Base-by-base conservation (phyloP, 2,329 filamentous ascomycete genomes). In the Sporothrix schenckii region DNA sequence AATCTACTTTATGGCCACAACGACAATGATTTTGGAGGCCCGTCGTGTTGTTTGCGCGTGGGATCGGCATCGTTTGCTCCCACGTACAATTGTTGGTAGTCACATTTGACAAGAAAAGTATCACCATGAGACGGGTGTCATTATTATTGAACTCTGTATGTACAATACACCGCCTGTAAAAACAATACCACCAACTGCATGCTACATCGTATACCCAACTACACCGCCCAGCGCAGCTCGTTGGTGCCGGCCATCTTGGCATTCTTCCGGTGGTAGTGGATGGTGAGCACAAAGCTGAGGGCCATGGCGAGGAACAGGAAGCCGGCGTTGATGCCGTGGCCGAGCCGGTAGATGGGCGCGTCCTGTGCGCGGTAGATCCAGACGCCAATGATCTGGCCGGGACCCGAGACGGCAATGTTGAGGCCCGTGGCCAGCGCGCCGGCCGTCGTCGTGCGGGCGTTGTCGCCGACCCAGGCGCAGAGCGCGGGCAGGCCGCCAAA, bases 321-420 rank as follows among this genome's bases (percentile, higher is more conserved):
- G 19, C 78, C 84, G 11, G 83, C 84, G 77, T 87, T 86, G 14
- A 80, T 82, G 81, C 83, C 87, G 75, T 88, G 86, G 0, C 86
- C 86, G 0, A 85, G 87, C 0, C 85, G 85, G 77, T 87, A 88
- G 0, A 86, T 86, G 21, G 72, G 78, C 54, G 78, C 77, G 44
- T 88, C 85, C 49, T 83, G 76, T 2, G 82, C 79, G 72, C 86
- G 87, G 75, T 87, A 88, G 69, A 88, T 88, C 86, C 86, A 88
- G 0, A 87, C 85, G 0, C 85, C 86, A 0, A 83, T 81, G 60
- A 88, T 88, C 74, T 88, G 86, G 1, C 86, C 86, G 0, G 85
- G 84, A 0, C 85, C 85, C 0, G 86, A 86, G 71, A 85, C 82
- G 0, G 82, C 84, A n/a, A 87, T 81, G 72, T 88, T 87, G 69